Conservation (phyloP, 2,329 filamentous ascomycete genomes). For the Tolypocladium amazonense region DNA sequence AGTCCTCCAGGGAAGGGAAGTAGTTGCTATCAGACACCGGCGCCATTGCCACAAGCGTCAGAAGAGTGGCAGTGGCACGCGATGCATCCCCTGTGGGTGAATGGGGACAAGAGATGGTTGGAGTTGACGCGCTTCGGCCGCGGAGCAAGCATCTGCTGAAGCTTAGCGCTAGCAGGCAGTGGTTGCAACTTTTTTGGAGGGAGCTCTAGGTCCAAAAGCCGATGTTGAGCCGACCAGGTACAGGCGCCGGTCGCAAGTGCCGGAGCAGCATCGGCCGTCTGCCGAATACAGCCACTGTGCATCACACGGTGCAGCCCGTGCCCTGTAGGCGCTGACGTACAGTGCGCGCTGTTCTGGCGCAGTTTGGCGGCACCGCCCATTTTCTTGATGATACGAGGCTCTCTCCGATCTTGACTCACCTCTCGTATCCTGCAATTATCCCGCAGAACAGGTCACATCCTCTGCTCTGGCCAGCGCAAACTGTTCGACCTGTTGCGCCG, state of each 20-base stretch:
- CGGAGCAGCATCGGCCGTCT: conserved; percentile 11
- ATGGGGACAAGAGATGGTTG: conserved; percentile 13
- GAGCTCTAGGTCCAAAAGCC: conserved; percentile 12
- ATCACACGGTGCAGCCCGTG: neutral
- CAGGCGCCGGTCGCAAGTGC: neutral
- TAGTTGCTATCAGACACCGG: conserved; percentile 59
- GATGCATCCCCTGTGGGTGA: conserved; percentile 24
- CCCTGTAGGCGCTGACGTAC: neutral
- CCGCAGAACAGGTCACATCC: neutral
- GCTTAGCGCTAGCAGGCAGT: neutral
- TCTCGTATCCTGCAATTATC: conserved; percentile 8
- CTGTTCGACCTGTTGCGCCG: neutral
- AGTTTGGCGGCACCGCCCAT: neutral
- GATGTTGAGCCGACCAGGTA: conserved; percentile 13
- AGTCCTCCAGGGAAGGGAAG: conserved; percentile 77
- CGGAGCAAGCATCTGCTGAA: conserved; percentile 7
- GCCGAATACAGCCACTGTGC: neutral
- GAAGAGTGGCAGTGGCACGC: conserved; percentile 26
- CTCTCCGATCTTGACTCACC: neutral
- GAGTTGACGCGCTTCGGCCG: conserved; percentile 22
- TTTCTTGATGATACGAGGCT: neutral
- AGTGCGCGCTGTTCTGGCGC: neutral
- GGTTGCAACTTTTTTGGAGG: conserved; percentile 16
- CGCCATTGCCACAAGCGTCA: conserved; percentile 56
- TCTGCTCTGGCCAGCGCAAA: neutral